phyloP scores from a whole-genome alignment of 2,329 filamentous ascomycete species.

The Hyphodiscus sp. region DNA sequence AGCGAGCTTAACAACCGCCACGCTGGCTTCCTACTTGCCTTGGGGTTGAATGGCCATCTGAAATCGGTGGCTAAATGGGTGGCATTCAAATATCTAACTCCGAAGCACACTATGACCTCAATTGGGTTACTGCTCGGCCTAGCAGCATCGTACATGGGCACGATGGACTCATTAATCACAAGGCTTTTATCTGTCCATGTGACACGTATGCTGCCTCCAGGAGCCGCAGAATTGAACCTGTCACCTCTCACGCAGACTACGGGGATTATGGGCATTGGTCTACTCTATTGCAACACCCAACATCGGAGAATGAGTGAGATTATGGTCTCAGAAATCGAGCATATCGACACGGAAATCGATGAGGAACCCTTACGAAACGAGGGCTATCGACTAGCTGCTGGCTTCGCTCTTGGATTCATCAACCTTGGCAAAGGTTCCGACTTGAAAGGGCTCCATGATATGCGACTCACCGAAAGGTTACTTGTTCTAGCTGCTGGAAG shows the following conservation, averaged over 20 bases:
- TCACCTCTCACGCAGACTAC: conserved; percentile 92
- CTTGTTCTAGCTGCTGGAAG: conserved; percentile 79
- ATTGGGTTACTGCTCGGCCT: conserved; percentile 89
- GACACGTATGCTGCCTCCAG: conserved; percentile 84
- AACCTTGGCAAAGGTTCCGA: conserved; percentile 89
- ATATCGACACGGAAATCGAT: conserved; percentile 72
- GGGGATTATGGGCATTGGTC: conserved; percentile 91
- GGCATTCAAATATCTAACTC: conserved; percentile 97
- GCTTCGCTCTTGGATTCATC: conserved; percentile 88
- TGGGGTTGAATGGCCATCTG: conserved; percentile 93
- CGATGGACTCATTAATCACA: conserved; percentile 95
- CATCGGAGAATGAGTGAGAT: conserved; percentile 98
- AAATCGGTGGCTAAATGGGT: conserved; percentile 95
- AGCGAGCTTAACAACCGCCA: conserved; percentile 87
- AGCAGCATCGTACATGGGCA: conserved; percentile 89
- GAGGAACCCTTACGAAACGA: conserved; percentile 84
- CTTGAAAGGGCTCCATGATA: conserved; percentile 82
- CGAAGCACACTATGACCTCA: conserved; percentile 98
- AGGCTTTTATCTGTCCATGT: conserved; percentile 92
- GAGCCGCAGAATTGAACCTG: conserved; percentile 88
- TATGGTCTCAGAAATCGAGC: conserved; percentile 95
- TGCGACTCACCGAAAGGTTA: conserved; percentile 85
- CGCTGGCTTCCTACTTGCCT: conserved; percentile 82
- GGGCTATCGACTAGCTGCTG: conserved; percentile 91
- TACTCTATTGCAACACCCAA: conserved; percentile 91